Conservation (phyloP, 2,329 filamentous ascomycete species). For the Dothistroma septosporum region DNA sequence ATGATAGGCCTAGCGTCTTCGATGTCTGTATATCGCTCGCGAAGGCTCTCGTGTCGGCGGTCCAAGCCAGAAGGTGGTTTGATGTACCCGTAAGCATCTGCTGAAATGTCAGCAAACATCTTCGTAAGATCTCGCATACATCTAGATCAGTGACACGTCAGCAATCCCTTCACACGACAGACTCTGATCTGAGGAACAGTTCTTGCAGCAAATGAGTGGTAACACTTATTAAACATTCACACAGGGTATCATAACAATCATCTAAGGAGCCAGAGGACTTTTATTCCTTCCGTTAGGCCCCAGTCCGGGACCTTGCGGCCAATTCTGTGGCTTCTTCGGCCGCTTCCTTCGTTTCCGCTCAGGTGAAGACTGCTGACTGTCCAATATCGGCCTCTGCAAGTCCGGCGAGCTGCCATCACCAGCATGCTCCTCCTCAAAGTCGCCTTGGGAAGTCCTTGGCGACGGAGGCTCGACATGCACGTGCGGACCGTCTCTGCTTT, state of each 20-base stretch:
- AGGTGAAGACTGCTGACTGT: background rate
- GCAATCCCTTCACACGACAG: too few relatives aligned
- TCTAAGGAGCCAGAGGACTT: slow-evolving; percentile 19
- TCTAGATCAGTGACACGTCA: too few relatives aligned
- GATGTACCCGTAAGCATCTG: too few relatives aligned
- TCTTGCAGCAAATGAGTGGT: background rate
- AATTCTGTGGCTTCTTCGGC: slow-evolving; percentile 13
- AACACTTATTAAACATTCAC: background rate
- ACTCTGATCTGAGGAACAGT: background rate
- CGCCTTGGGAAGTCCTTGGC: slow-evolving; percentile 4
- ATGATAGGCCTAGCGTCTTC: too few relatives aligned
- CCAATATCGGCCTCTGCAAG: background rate
- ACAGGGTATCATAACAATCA: slow-evolving; percentile 4
- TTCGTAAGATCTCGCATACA: too few relatives aligned
- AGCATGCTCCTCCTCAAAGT: slow-evolving; percentile 9
- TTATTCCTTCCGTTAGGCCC: slow-evolving; percentile 11
- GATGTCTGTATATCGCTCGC: too few relatives aligned
- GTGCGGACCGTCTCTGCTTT: slow-evolving; percentile 12
- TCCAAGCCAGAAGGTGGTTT: too few relatives aligned
- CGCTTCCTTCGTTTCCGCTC: slow-evolving; percentile 14
- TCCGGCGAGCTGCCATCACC: slow-evolving; percentile 7
- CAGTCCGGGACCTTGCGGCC: slow-evolving; percentile 4
- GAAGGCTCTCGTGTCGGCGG: too few relatives aligned
- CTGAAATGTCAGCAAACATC: too few relatives aligned
- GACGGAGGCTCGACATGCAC: slow-evolving; percentile 13